Conservation (phyloP, 2,329 filamentous ascomycete genomes). For the Talaromyces amestolkiae region DNA sequence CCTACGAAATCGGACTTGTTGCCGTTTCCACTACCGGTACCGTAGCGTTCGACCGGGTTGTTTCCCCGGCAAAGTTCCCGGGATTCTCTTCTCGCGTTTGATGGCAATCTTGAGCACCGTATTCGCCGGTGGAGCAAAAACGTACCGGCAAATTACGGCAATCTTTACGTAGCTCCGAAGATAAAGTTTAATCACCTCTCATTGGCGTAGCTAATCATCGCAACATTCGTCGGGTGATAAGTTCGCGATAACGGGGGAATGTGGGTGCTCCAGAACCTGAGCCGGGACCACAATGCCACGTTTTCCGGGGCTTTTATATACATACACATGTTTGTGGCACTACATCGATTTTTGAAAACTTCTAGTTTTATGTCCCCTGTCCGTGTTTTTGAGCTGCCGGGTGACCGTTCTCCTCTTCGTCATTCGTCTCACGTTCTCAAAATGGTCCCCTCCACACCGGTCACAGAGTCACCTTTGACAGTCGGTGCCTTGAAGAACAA, state of each 20-base stretch:
- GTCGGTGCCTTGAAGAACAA: conserved; percentile 10
- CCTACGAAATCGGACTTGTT: background rate
- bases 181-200: background rate
- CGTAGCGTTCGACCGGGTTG: background rate
- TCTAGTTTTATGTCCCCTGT: background rate
- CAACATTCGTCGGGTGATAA: background rate
- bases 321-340: background rate
- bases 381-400: background rate
- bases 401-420: background rate
- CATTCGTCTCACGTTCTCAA: background rate
- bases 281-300: background rate
- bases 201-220: background rate
- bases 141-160: background rate
- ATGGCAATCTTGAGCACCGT: background rate
- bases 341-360: background rate
- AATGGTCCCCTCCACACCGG: background rate
- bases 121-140: background rate
- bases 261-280: background rate
- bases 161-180: background rate
- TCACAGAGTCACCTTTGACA: conserved; percentile 10
- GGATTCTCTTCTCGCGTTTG: background rate
- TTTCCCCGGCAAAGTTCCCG: background rate
- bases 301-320: background rate
- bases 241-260: background rate
- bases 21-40: too few relatives aligned